Evolutionary conservation across 306 rosid genomes (phyloP).

Genomic region (Quercus dentata): DNA sequence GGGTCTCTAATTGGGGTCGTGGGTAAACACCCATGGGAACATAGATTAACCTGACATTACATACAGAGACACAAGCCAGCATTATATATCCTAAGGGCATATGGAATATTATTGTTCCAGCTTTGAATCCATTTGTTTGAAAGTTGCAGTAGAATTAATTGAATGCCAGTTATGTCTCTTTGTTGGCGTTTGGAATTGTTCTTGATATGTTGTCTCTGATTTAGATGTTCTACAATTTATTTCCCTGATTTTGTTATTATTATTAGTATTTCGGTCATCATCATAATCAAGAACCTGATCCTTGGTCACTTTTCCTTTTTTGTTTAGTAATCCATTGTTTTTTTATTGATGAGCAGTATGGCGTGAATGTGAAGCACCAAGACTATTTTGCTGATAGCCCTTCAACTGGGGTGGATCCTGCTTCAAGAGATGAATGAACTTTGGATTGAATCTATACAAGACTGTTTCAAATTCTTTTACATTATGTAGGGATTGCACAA

Average conservation of each 20-base stretch:
- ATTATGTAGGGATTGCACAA: too few species aligned
- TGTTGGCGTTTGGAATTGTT: neutral
- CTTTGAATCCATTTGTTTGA: neutral
- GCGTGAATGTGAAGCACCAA: constrained; percentile 90
- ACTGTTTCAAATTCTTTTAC: too few species aligned
- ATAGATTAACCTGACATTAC: too few species aligned
- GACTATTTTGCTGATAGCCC: constrained; percentile 98
- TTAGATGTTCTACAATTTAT: neutral
- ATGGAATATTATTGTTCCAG: neutral
- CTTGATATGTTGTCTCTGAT: neutral
- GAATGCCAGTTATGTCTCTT: neutral
- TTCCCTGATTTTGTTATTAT: neutral
- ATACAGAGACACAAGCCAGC: too few species aligned
- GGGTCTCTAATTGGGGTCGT: too few species aligned
- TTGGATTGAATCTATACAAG: too few species aligned
- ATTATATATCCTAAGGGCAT: too few species aligned
- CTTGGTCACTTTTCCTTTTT: too few species aligned
- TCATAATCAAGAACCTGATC: neutral
- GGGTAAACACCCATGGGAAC: too few species aligned
- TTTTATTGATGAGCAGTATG: constrained; percentile 26
- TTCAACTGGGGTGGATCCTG: constrained; percentile 80
- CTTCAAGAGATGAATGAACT: constrained; percentile 75
- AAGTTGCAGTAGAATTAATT: neutral
- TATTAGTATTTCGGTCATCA: neutral
- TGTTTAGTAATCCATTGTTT: too few species aligned